phyloP scores from a whole-genome alignment of 805 yeast species.

The Metschnikowia borealis region DNA sequence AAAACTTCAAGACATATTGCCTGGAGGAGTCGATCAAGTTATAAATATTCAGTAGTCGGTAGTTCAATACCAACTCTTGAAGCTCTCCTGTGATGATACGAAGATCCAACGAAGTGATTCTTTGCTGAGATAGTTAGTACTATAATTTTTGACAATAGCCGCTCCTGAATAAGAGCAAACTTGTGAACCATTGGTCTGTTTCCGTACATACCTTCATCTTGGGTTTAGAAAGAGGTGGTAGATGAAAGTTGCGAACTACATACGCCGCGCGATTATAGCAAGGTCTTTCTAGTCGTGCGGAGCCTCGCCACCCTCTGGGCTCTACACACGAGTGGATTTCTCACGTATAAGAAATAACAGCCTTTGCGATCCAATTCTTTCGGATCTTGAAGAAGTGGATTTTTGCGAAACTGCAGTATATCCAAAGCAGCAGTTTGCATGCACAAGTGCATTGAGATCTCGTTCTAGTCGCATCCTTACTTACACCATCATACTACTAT shows the following conservation, averaged over 20 bases:
- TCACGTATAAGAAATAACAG: too few species aligned
- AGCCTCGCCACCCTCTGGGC: not conserved
- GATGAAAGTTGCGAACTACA: not conserved
- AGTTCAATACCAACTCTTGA: slow-evolving; percentile 50
- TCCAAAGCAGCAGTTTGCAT: slow-evolving; percentile 5
- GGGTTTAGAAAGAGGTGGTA: not conserved
- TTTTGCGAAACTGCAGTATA: not conserved
- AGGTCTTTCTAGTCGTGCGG: slow-evolving; percentile 1
- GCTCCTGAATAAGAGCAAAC: not conserved
- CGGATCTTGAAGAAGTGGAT: not conserved
- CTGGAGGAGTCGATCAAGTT: slow-evolving; percentile 68
- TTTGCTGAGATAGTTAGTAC: slow-evolving; percentile 48
- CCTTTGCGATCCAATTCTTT: too few species aligned
- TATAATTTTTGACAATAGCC: not conserved
- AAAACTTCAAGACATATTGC: slow-evolving; percentile 77
- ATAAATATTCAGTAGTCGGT: slow-evolving; percentile 80
- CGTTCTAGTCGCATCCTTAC: not conserved
- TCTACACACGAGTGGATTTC: not conserved
- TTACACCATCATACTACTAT: not conserved
- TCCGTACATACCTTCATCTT: not conserved
- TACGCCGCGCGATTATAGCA: not conserved
- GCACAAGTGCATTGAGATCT: not conserved
- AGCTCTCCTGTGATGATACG: slow-evolving; percentile 69
- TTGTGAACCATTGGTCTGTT: not conserved
- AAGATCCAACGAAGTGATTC: slow-evolving; percentile 81